Percentiles rank a stretch among this genome's conserved stretches.
Evolutionary conservation across 345 rosid species (phyloP).

Genomic region (Trapa incisa): DNA sequence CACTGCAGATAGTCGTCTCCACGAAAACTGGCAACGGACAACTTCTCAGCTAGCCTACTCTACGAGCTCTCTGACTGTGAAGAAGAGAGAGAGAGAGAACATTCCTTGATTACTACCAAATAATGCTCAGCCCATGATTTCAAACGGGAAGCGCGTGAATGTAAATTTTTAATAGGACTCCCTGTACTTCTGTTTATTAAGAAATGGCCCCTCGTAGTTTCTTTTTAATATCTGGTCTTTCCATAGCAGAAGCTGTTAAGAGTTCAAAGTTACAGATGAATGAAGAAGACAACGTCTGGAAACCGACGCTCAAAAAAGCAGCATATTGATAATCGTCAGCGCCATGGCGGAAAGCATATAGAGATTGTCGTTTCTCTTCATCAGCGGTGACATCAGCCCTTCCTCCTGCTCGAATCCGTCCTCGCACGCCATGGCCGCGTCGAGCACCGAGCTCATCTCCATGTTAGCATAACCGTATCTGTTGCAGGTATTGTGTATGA

Average conservation of each 20-base stretch:
- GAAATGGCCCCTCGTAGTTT: too few relatives aligned
- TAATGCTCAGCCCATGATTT: too few relatives aligned
- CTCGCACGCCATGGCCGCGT: constrained; percentile 43
- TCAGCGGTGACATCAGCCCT: constrained; percentile 28
- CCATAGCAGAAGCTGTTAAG: background rate
- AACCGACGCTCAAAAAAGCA: constrained; percentile 2
- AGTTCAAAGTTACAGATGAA: background rate
- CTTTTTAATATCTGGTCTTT: background rate
- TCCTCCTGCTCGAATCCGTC: constrained; percentile 40
- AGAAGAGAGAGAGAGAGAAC: too few relatives aligned
- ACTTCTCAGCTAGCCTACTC: too few relatives aligned
- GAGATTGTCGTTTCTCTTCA: constrained; percentile 22
- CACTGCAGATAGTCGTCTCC: background rate
- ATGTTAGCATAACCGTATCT: constrained; percentile 28
- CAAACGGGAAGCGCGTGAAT: too few relatives aligned
- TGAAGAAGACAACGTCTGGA: background rate
- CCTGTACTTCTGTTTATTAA: too few relatives aligned
- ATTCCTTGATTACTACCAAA: too few relatives aligned
- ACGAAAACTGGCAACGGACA: too few relatives aligned
- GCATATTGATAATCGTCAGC: constrained; percentile 40
- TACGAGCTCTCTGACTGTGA: too few relatives aligned
- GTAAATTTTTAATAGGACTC: too few relatives aligned
- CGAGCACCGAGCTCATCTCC: constrained; percentile 31
- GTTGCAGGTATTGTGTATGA: background rate
- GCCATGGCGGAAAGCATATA: constrained; percentile 36